Conservation (phyloP, 169 alveolate species). For the Plasmodium chabaudi region DNA sequence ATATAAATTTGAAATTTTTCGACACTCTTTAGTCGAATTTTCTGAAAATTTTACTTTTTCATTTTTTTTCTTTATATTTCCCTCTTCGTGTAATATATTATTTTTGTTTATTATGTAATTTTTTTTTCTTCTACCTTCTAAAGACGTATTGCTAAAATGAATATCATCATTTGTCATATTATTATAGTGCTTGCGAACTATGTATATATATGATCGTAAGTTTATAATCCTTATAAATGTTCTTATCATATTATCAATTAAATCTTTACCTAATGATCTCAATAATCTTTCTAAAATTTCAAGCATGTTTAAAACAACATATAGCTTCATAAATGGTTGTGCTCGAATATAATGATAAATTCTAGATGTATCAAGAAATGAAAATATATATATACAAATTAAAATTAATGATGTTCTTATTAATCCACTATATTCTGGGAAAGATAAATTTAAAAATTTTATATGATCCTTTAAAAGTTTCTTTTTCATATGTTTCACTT, state of each 20-base stretch:
- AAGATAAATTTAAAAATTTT: conserved; percentile 65
- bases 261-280: conserved; percentile 91
- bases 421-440: conserved; percentile 82
- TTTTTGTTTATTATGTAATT: not conserved
- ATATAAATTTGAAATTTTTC: not conserved
- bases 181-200: conserved; percentile 21
- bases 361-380: conserved; percentile 88
- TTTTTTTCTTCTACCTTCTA: not conserved
- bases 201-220: conserved; percentile 50
- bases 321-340: conserved; percentile 91
- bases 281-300: conserved; percentile 91
- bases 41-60: not conserved
- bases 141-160: not conserved
- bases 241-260: conserved; percentile 85
- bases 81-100: not conserved
- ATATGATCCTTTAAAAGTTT: conserved; percentile 51
- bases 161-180: conserved; percentile 6
- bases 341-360: conserved; percentile 92
- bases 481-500: conserved; percentile 49
- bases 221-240: conserved; percentile 76
- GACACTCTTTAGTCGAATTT: not conserved
- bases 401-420: conserved; percentile 85
- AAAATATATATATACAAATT: conserved; percentile 84
- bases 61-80: not conserved
- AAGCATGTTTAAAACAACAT: conserved; percentile 92